Percentiles rank a stretch among this genome's conserved stretches.
These are phyloP conservation scores for Paraconiothyrium sp. DNA, from an alignment of 2,329 filamentous ascomycete species.

Conservation along the genomic window DNA sequence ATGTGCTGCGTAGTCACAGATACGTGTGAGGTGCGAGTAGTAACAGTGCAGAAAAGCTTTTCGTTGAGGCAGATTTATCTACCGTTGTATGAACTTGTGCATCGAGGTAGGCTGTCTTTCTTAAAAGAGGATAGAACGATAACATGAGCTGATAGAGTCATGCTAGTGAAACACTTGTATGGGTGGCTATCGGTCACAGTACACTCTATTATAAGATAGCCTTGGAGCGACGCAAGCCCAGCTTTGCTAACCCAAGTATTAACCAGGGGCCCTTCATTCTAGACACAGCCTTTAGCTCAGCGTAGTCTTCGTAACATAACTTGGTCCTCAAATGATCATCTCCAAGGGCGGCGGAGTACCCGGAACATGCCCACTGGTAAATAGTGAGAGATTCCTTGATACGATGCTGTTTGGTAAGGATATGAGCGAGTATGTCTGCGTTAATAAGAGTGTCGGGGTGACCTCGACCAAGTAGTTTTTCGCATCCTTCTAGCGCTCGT, in stretches of 20 bases:
- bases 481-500: not conserved
- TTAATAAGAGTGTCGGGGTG: not conserved
- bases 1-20: not conserved
- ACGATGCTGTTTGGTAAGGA: not conserved
- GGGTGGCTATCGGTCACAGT: not conserved
- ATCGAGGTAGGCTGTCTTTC: not conserved
- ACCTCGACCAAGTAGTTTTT: constrained; percentile 4
- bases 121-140: not conserved
- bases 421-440: not conserved
- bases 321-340: not conserved
- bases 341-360: not conserved
- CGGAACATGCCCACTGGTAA: not conserved
- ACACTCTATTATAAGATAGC: not conserved
- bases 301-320: not conserved
- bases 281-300: not conserved
- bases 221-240: not conserved
- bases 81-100: not conserved
- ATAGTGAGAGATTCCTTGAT: not conserved
- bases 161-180: not conserved
- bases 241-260: not conserved
- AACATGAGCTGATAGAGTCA: not conserved
- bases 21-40: not conserved
- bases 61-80: not conserved
- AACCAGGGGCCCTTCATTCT: not conserved
- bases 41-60: too few relatives aligned